These are phyloP conservation scores for Hibiscus tridactylites DNA, from an alignment of 345 rosid species.

Conservation along the genomic window DNA sequence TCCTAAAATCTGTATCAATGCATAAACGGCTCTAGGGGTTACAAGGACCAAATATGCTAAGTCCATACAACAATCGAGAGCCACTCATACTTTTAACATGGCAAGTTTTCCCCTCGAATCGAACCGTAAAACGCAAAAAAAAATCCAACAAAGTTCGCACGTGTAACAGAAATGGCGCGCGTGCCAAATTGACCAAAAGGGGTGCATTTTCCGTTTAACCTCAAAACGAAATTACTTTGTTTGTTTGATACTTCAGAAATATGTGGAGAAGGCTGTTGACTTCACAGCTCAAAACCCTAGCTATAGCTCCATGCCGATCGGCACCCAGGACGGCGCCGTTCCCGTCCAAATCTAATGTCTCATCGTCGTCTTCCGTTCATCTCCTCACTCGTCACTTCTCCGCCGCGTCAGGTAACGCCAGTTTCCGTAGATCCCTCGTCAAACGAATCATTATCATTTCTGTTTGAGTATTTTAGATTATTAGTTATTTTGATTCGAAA, in stretches of 20 bases:
- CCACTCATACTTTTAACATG: not conserved
- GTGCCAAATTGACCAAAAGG: not conserved
- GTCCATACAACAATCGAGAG: too few species aligned
- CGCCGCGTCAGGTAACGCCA: constrained; percentile 36
- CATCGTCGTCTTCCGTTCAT: constrained; percentile 27
- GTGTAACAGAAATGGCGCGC: not conserved
- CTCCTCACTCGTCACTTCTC: constrained; percentile 37
- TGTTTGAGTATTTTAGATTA: not conserved
- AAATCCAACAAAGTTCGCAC: not conserved
- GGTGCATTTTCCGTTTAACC: not conserved
- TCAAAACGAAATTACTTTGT: too few species aligned
- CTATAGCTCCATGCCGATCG: constrained; percentile 31
- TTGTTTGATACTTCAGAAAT: constrained; percentile 3
- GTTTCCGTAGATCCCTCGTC: not conserved
- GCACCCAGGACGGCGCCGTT: constrained; percentile 14
- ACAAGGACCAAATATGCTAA: too few species aligned
- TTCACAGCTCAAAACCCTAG: constrained; percentile 72
- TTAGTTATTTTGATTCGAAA: not conserved
- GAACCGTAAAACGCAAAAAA: not conserved
- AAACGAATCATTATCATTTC: not conserved
- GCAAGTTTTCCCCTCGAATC: not conserved
- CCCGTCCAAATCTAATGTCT: constrained; percentile 23
- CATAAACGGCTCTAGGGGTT: too few species aligned
- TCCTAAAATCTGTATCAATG: too few species aligned
- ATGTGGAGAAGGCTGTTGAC: constrained; percentile 79